Base-by-base conservation (phyloP, 2,329 filamentous ascomycete genomes). In the Fusarium proliferatum region DNA sequence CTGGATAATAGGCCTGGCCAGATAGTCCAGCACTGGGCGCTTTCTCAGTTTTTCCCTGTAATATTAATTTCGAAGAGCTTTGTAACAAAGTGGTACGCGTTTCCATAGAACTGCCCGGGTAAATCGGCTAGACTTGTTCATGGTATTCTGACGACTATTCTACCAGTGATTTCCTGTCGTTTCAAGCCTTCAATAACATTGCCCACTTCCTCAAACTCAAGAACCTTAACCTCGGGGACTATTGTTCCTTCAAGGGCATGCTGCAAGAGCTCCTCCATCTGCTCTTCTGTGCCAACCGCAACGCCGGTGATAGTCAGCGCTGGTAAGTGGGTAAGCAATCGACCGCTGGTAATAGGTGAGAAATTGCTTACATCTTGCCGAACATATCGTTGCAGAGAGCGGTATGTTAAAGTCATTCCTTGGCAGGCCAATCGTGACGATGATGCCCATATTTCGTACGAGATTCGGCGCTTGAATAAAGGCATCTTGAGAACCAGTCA, bases 341-440 rank as follows among this genome's bases (percentile, higher is more conserved):
- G 43, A 0, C 3, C 3, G 4, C 0, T 6, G 11, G 2, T 3
- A 1, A 19, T 4, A 5, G 2, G 0, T 3, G 2, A 1, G 6
- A 6, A 9, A 6, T 0, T 1, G 28, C 58, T 36, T 46, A 78
- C 76, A 65, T 34, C 76, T 56, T 3, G 78, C 77, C 0, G 78
- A 77, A 4, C 72, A 78, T 6, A 77, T 21, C 0, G 78, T 69
- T 11, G 71, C 77, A 1, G 78, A 64, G 1, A 81, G 58, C 0
- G 80, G 79, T 7, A 81, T 64, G 0, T 61, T 69, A 6, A 79
- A 81, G 11, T 80, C 78, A 11, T 79, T 77, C 1, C 61, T 62
- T 0, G 80, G 80, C 1, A 81, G 34, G 0, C 80, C 80, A 13
- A 81, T 74, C 0, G 67, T 73, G 2, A 78, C 66, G 6, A 81